Evolutionary conservation across 331 rosid genomes (phyloP), one percentile per base, ranked within the genome.

Genomic region (Spiraea crenata): DNA sequence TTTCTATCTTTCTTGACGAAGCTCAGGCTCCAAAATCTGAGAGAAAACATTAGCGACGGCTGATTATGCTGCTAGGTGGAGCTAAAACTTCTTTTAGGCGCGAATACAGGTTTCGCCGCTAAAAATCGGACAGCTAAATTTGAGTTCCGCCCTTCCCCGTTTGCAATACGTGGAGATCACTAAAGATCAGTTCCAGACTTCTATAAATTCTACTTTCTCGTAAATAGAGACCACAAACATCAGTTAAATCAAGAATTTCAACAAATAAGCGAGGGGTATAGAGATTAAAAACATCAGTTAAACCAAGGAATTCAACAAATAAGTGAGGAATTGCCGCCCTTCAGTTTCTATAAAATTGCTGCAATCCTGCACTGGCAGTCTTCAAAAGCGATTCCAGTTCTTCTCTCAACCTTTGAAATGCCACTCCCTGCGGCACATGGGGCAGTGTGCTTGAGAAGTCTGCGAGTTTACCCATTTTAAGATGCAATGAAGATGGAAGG

Each of bases 341-440:
- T 57, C 42, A 25, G 35, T 19, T 4, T 44, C 13, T 10, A 31
- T 55, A 4, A 9, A 56, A 42, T 16, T 9, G 14, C 56, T 57
- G 45, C 35, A 70, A 57, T 40, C 48, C n/a, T 56, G 65, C 65
- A 9, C 0, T 25, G 41, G 64, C 34, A 48, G 9, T 11, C 20
- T 2, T 6, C 7, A 4, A 5, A 41, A 42, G 25, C n/a, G 44
- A 15, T n/a, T 57, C 34, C 74, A 15, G 6, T 44, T 31, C 15
- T 31, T n/a, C n/a, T 58, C 60, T 83, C 81, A 85, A 40, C 85
- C 96, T 81, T 92, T 88, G 85, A 92, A 92, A 69, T 86, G 92
- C 97, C 92, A 88, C 79, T 84, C 98, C 71, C 97, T 81, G 50
- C 90, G 91, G 81, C 98, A 90, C 98, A 90, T 88, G 74, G 98